A percentile compares a stretch with the other conserved stretches of the same genome.
phyloP scores from a whole-genome alignment of 2,329 filamentous ascomycete species.

The Geosmithia putterillii region DNA sequence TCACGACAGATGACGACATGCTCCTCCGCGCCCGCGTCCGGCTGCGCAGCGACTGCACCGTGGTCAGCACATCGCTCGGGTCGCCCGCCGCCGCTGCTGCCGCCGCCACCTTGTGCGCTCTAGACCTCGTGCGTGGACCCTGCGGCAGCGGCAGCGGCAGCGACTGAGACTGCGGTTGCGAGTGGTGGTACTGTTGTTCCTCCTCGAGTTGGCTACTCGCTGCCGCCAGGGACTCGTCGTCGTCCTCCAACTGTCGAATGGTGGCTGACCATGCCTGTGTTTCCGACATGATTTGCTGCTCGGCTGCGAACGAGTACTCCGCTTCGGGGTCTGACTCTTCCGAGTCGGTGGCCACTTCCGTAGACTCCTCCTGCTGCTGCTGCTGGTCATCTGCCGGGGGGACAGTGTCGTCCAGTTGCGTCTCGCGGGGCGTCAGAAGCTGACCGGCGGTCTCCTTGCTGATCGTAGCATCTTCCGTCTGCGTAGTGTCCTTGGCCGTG shows the following conservation, averaged over 20 bases:
- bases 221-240: background rate
- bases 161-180: too few relatives aligned
- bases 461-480: background rate
- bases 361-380: background rate
- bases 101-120: background rate
- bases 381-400: background rate
- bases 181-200: background rate
- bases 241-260: background rate
- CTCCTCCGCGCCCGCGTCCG: slow-evolving; percentile 11
- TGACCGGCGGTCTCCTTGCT: background rate
- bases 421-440: background rate
- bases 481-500: too few relatives aligned
- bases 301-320: slow-evolving; percentile 7
- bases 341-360: background rate
- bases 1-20: slow-evolving; percentile 6
- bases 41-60: slow-evolving; percentile 16
- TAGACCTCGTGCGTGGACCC: background rate
- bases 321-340: slow-evolving; percentile 4
- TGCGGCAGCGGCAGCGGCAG: too few relatives aligned
- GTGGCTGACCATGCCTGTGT: slow-evolving; percentile 1
- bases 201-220: background rate
- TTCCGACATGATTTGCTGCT: slow-evolving; percentile 11
- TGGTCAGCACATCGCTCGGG: slow-evolving; percentile 12
- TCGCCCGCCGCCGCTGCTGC: background rate
- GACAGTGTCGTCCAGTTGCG: background rate